Evolutionary conservation across 2,329 filamentous ascomycete genomes (phyloP).

Genomic region (Mycocentrospora acerina): DNA sequence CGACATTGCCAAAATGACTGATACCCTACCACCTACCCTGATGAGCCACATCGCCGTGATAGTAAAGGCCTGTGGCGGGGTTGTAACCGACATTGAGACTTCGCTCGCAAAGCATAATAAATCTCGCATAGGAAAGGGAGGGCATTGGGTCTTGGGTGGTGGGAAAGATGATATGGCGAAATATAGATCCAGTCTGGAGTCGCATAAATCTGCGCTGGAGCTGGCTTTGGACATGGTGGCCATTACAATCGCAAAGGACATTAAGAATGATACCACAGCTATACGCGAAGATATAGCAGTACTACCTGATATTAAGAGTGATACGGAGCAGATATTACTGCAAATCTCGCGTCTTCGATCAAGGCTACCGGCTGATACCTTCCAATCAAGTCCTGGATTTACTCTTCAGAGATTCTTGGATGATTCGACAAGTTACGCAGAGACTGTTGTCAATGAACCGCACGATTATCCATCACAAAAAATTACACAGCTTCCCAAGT

Average conservation of each 20-base stretch:
- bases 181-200: slow-evolving; percentile 6
- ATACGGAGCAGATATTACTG: slow-evolving; percentile 11
- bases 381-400: no score
- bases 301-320: slow-evolving; percentile 13
- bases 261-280: slow-evolving; percentile 10
- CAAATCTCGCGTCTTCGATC: slow-evolving; percentile 10
- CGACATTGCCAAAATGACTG: slow-evolving; percentile 1
- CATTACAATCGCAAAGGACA: slow-evolving; percentile 7
- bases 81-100: slow-evolving; percentile 1
- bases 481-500: no score
- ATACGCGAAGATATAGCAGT: slow-evolving; percentile 5
- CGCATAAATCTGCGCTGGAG: slow-evolving; percentile 8
- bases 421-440: no score
- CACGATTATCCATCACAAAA: no score
- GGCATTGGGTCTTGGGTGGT: slow-evolving; percentile 5
- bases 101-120: background rate
- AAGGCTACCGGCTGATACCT: background rate
- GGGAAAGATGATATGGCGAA: slow-evolving; percentile 10
- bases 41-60: slow-evolving; percentile 3
- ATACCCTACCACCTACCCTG: background rate
- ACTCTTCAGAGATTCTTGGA: no score
- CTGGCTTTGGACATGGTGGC: slow-evolving; percentile 7
- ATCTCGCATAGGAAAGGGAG: slow-evolving; percentile 1
- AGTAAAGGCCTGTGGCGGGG: slow-evolving; percentile 3
- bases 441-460: no score